phyloP scores from a whole-genome alignment of 257 asterid genomes.

The Thymus mandschuricus region DNA sequence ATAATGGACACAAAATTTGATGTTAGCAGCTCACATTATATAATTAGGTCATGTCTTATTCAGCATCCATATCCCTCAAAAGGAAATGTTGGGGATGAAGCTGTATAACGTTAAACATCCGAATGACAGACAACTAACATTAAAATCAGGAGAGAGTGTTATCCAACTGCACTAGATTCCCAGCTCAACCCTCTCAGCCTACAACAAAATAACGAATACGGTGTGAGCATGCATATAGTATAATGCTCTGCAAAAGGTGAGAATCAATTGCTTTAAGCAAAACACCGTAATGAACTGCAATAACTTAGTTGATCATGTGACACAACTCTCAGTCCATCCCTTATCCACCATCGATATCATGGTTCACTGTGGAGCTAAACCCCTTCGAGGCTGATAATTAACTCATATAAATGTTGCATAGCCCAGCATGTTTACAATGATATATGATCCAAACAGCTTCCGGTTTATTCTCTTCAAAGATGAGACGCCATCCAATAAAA shows the following conservation, averaged over 20 bases:
- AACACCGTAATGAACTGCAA: not conserved
- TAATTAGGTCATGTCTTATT: not conserved
- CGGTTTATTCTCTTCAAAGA: not conserved
- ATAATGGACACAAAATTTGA: not conserved
- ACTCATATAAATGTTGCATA: not conserved
- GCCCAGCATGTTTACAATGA: not conserved
- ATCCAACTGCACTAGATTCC: conserved; percentile 1
- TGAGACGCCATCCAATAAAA: not conserved
- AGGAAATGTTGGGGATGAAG: not conserved
- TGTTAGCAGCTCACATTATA: not conserved
- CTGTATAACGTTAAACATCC: not conserved
- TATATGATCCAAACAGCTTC: not conserved
- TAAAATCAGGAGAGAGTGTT: not conserved
- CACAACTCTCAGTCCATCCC: not conserved
- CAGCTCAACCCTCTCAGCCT: conserved; percentile 27
- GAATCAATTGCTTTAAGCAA: not conserved
- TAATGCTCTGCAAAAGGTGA: not conserved
- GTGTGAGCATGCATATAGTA: not conserved
- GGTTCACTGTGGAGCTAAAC: not conserved
- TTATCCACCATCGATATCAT: not conserved
- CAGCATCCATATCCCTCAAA: not conserved
- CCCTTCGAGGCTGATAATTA: not conserved
- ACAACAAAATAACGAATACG: not conserved
- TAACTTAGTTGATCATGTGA: not conserved
- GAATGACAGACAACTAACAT: conserved; percentile 13